Evolutionary conservation across 139 green algal species (phyloP), one percentile per base, ranked within the genome.

Genomic region (Volvox africanus): DNA sequence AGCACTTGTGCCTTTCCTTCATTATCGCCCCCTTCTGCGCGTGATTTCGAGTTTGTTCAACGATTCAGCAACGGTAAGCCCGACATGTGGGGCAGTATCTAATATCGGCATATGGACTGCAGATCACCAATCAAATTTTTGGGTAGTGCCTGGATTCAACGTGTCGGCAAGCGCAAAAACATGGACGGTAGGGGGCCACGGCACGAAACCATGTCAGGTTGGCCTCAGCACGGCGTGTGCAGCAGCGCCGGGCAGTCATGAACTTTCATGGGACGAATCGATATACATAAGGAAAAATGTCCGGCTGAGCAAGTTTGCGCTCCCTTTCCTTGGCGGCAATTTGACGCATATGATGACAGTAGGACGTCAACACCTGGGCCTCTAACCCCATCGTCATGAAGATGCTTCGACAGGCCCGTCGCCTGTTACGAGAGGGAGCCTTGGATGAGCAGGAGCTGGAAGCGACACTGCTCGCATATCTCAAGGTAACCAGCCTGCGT

Each of bases 381-480:
- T 17, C 13, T 26, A 91, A 91, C 87, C 87, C 87, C 0, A 6
- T 55, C 0, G 87, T 86, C 14, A 22, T 69, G 33, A 24, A n/a
- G 20, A 82, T 91, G 87, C 76, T 91, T 26, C 76, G 61, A 21
- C 30, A 61, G 3, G 87, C 87, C 13, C 33, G 33, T 24, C 87
- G 61, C 5, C 13, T 86, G 87, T 77, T 91, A 75, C 61, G n/a
- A 28, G 21, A 65, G 1, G 87, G 87, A 24, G 35, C 61, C 18
- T 1, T 86, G 22, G 30, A 2, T 9, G 87, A 91, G 33, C 9
- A 20, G 87, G 32, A 91, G 87, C 75, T 91, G 24, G 76, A 86
- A 75, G 33, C 37, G 76, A 14, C 33, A 26, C 61, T 91, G 61
- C 61, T 86, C 20, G 22, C 55, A 19, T 79, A 50, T 61, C 24